phyloP scores from a whole-genome alignment of 306 rosid genomes.

The Casuarina cunninghamiana region DNA sequence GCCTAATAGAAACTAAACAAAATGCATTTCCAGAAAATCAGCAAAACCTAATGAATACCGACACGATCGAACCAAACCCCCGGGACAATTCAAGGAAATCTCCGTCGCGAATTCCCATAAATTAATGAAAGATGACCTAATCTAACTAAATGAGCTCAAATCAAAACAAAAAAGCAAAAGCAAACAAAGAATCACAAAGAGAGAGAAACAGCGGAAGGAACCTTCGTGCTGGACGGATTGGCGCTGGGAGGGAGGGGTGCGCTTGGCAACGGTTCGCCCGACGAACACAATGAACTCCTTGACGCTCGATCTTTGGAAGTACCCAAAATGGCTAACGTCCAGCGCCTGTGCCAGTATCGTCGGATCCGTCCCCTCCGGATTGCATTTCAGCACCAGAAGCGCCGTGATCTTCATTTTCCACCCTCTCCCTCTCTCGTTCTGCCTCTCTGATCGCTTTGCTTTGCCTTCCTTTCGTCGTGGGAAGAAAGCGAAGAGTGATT shows the following conservation, averaged over 20 bases:
- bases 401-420: conserved; percentile 86
- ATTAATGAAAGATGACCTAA: too few relatives aligned
- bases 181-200: neutral
- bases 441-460: neutral
- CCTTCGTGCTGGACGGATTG: conserved; percentile 99
- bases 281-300: conserved; percentile 88
- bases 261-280: conserved; percentile 94
- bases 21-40: neutral
- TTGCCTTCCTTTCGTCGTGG: neutral
- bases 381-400: conserved; percentile 79
- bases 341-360: conserved; percentile 63
- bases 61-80: neutral
- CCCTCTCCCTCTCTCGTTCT: conserved; percentile 7
- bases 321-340: conserved; percentile 81
- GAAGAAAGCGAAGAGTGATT: neutral
- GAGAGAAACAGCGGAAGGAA: neutral
- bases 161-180: neutral
- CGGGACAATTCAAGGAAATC: neutral
- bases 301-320: conserved; percentile 89
- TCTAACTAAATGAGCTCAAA: neutral
- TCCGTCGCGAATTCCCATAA: too few relatives aligned
- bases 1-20: neutral
- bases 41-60: neutral
- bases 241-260: conserved; percentile 82
- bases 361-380: conserved; percentile 87